Evolutionary conservation across 345 rosid genomes (phyloP).

Genomic region (Noccaea bulbosa): DNA sequence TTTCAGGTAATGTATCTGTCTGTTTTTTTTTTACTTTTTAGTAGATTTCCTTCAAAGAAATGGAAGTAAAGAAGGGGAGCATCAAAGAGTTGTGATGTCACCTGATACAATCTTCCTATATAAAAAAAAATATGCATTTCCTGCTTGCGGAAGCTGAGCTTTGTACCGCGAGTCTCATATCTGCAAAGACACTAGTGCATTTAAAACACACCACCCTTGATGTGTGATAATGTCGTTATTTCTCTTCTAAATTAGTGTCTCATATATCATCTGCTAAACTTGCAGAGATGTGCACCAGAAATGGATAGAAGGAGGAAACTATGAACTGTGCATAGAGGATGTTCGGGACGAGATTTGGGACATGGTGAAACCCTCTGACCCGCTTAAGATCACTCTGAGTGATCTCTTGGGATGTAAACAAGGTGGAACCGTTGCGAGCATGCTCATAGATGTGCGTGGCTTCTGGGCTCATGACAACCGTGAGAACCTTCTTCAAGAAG

Average conservation of each 20-base stretch:
- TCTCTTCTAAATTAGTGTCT: constrained; percentile 1
- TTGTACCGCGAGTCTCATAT: constrained; percentile 71
- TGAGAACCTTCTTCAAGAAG: constrained; percentile 98
- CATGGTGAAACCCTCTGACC: constrained; percentile 97
- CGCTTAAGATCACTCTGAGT: constrained; percentile 63
- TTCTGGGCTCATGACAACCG: constrained; percentile 99
- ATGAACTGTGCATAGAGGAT: constrained; percentile 93
- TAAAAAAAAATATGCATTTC: constrained; percentile 61
- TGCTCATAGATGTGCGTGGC: constrained; percentile 96
- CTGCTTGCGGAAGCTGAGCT: constrained; percentile 74
- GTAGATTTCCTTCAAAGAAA: constrained; percentile 5
- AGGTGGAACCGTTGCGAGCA: constrained; percentile 97
- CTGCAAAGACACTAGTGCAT: constrained; percentile 54
- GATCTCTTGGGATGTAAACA: constrained; percentile 93
- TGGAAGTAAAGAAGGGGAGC: constrained; percentile 98
- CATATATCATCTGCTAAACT: not conserved
- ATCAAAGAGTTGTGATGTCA: constrained; percentile 75
- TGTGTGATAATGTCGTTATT: constrained; percentile 20
- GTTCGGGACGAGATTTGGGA: constrained; percentile 99
- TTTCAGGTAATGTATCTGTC: constrained; percentile 69
- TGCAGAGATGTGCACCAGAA: constrained; percentile 97
- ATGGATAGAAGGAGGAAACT: constrained; percentile 99
- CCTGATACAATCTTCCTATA: constrained; percentile 98
- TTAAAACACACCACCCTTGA: not conserved
- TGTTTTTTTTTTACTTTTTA: not conserved